Base-by-base conservation (phyloP, 495 filamentous ascomycete genomes). In the Niebla homalea region DNA sequence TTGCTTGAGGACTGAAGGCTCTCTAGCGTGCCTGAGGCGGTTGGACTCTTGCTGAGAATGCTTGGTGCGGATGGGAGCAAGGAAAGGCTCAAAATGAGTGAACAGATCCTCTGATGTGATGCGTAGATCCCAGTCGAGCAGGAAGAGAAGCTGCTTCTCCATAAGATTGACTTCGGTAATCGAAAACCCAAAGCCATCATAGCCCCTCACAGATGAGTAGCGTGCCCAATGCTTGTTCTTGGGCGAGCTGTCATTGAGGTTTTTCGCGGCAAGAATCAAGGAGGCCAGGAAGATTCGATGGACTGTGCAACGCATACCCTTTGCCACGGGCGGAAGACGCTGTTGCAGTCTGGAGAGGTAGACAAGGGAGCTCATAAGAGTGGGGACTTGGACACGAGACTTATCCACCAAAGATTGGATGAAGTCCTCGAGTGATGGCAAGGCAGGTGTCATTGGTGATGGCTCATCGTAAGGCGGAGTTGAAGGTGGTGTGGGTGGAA, bases 161-260 rank as follows among this genome's bases (percentile, higher is more conserved):
- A 97, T 97, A 43, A 95, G 75, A 70, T 96, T 97, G 52, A 97
- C 90, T 69, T 97, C 90, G 18, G 87, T 89, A 41, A 89, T 72
- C 43, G 80, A 89, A 74, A 97, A 98, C 54, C 89, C 84, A 64
- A 97, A 98, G 49, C 70, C 78, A 42, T 85, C 84, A 62, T 69
- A 84, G 43, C 81, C 82, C 57, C 81, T 78, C 50, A 92, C 80
- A 37, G 69, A 66, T 46, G 84, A 90, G 73, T 97, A 98, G 51
- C 76, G 80, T 23, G 92, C 89, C 92, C 92, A 98, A 73, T 98
- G 92, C 79, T 96, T 97, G 77, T 98, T 98, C 82, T 97, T 97
- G 46, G 93, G 92, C 22, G 88, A 94, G 43, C 89, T 94, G 70
- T 87, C 83, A 59, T 87, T 87, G 42, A 87, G 64, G 60, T 87